Percentiles rank a stretch among this genome's conserved stretches.
These are phyloP conservation scores for Centaurea solstitialis DNA, from an alignment of 129 eudicot genomes.

Conservation along the genomic window DNA sequence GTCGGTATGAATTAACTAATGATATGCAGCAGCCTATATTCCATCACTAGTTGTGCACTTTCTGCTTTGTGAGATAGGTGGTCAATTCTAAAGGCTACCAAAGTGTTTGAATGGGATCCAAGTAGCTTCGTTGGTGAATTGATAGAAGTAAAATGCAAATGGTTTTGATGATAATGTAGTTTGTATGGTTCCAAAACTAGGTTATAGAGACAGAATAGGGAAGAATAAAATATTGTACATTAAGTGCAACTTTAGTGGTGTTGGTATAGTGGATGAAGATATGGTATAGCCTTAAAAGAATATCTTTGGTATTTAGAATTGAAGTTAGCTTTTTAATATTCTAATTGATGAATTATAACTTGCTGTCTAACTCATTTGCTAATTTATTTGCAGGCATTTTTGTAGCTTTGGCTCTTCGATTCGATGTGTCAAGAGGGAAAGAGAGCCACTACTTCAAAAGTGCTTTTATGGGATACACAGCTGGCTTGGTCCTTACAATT, in stretches of 20 bases:
- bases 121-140: not conserved
- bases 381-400: constrained; percentile 59
- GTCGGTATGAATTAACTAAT: not conserved
- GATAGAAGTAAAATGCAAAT: not conserved
- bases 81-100: too few species aligned
- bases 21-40: not conserved
- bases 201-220: not conserved
- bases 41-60: not conserved
- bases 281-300: not conserved
- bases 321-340: not conserved
- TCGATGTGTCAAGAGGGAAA: constrained; percentile 87
- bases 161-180: not conserved
- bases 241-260: not conserved
- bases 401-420: constrained; percentile 92
- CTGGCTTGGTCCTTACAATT: constrained; percentile 71
- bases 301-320: not conserved
- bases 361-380: not conserved
- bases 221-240: not conserved
- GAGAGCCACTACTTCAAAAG: constrained; percentile 84
- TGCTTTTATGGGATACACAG: constrained; percentile 77
- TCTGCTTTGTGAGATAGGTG: too few species aligned
- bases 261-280: not conserved
- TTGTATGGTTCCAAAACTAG: not conserved
- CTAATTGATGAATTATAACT: not conserved
- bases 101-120: not conserved